A percentile compares a stretch with the other conserved stretches of the same genome.
Evolutionary conservation across 2,329 filamentous ascomycete genomes (phyloP).

Genomic region (Rhynchosporium secalis): DNA sequence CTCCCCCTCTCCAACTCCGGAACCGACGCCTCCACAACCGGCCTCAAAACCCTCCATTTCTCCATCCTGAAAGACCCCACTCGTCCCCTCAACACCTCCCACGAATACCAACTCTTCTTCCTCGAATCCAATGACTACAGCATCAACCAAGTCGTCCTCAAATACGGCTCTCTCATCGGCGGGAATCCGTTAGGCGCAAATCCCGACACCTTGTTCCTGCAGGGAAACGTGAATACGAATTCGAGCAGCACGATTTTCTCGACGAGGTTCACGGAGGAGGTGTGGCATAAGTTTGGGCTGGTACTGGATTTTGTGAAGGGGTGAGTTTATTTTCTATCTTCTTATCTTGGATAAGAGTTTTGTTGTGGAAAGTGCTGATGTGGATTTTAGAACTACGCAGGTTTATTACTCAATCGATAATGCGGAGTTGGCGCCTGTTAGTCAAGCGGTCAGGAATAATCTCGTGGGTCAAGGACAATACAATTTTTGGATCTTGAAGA

Average conservation of each 20-base stretch:
- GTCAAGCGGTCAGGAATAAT: conserved; percentile 50
- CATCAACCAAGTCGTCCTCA: conserved; percentile 54
- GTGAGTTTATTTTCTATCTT: conserved; percentile 42
- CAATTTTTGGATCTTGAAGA: conserved; percentile 64
- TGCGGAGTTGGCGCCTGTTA: conserved; percentile 48
- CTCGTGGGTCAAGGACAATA: conserved; percentile 59
- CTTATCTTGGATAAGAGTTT: not conserved
- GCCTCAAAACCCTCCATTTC: conserved; percentile 63
- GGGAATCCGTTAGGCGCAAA: conserved; percentile 40
- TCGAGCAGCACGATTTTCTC: conserved; percentile 50
- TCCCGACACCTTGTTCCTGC: conserved; percentile 48
- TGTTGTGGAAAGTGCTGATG: not conserved
- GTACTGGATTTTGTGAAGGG: conserved; percentile 57
- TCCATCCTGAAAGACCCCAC: conserved; percentile 54
- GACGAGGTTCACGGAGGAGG: conserved; percentile 49
- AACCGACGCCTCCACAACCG: conserved; percentile 51
- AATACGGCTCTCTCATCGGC: conserved; percentile 53
- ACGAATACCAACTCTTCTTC: conserved; percentile 61
- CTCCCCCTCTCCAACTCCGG: conserved; percentile 52
- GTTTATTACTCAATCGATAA: conserved; percentile 56
- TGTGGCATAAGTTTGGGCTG: conserved; percentile 64
- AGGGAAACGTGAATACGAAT: conserved; percentile 47
- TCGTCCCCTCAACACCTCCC: conserved; percentile 55
- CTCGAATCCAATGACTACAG: conserved; percentile 50
- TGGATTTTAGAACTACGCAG: conserved; percentile 50